Conservation (phyloP, 1,284 basidiomycete genomes). For the Ceratobasidium sp. region DNA sequence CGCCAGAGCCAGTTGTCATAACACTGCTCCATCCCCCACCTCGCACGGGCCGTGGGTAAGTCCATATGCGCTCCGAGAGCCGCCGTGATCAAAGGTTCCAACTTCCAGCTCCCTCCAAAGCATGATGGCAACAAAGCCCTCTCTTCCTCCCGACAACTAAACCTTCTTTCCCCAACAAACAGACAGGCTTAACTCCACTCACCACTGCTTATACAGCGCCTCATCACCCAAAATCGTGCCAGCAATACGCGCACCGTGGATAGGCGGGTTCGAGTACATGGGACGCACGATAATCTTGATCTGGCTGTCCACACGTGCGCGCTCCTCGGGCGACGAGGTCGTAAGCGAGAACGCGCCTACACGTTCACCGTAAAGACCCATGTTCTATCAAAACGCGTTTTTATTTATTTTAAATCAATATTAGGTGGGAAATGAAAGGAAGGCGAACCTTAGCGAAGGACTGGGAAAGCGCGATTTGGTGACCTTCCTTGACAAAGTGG, state of each 20-base stretch:
- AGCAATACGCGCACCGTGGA: constrained; percentile 95
- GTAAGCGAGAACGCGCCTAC: constrained; percentile 95
- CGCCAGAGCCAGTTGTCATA: too few relatives aligned
- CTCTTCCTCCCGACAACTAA: too few relatives aligned
- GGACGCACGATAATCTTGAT: constrained; percentile 97
- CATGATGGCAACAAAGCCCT: too few relatives aligned
- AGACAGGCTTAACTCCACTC: constrained; percentile 47
- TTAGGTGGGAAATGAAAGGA: not conserved
- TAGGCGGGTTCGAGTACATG: constrained; percentile 98
- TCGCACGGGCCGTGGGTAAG: too few relatives aligned
- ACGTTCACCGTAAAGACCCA: constrained; percentile 98
- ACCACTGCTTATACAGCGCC: constrained; percentile 89
- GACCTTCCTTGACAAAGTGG: constrained; percentile 91
- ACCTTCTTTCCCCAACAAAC: not conserved
- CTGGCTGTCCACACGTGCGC: constrained; percentile 91
- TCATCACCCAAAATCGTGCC: constrained; percentile 82
- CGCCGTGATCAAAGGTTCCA: not conserved
- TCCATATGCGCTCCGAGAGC: too few relatives aligned
- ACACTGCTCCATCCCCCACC: too few relatives aligned
- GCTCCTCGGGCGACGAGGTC: constrained; percentile 81
- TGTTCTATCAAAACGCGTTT: constrained; percentile 70
- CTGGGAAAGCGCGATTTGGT: constrained; percentile 89
- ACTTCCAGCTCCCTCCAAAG: not conserved
- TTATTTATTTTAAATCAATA: not conserved
- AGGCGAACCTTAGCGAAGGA: constrained; percentile 88